Conservation (phyloP, 1,284 basidiomycete genomes). For the Serendipita sp. region DNA sequence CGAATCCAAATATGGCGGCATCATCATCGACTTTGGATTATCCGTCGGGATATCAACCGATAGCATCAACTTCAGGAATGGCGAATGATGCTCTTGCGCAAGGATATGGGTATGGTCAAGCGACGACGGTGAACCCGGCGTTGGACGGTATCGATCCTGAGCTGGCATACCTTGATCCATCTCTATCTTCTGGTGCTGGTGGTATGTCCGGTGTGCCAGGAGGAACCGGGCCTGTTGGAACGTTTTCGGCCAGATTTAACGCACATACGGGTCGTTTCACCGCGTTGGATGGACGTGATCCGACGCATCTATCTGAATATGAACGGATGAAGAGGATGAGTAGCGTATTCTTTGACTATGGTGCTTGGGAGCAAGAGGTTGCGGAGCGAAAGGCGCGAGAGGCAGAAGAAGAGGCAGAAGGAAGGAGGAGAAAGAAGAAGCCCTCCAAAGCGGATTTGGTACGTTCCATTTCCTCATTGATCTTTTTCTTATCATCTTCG, state of each 20-base stretch:
- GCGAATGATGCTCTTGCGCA: background rate
- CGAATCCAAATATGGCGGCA: conserved; percentile 13
- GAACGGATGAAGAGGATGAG: conserved; percentile 77
- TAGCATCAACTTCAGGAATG: conserved; percentile 18
- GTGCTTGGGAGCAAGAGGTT: conserved; percentile 63
- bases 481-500: background rate
- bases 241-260: conserved; percentile 59
- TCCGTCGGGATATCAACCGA: conserved; percentile 15
- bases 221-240: conserved; percentile 25
- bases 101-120: no score
- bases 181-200: conserved; percentile 27
- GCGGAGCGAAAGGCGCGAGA: conserved; percentile 41
- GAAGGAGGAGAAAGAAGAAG: conserved; percentile 46
- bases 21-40: conserved; percentile 14
- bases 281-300: conserved; percentile 47
- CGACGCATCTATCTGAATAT: conserved; percentile 67
- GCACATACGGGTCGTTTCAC: conserved; percentile 71
- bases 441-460: conserved; percentile 81
- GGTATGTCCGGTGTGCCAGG: conserved; percentile 19
- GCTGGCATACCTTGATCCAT: conserved; percentile 68
- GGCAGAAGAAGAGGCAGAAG: conserved; percentile 37
- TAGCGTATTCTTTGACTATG: conserved; percentile 77
- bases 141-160: conserved; percentile 63
- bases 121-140: conserved; percentile 12
- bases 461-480: conserved; percentile 20